These are phyloP conservation scores for Luffa aegyptiaca DNA, from an alignment of 306 rosid species.

Conservation along the genomic window DNA sequence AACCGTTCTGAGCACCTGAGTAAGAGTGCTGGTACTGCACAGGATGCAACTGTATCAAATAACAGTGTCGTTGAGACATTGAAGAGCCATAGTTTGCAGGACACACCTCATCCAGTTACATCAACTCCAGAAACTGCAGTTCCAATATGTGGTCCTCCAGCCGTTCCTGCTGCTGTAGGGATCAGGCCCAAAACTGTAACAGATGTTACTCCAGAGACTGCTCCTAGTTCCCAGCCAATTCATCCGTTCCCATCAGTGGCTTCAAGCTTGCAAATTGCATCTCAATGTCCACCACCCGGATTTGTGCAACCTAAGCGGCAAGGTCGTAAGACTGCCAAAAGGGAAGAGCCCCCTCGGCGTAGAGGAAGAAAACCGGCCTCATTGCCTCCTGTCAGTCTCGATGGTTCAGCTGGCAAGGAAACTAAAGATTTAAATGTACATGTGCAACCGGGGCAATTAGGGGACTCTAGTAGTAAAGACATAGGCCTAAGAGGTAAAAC, in stretches of 20 bases:
- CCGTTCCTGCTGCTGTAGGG: conserved; percentile 25
- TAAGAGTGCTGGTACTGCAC: conserved; percentile 17
- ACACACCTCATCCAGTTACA: conserved; percentile 21
- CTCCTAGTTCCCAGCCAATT: conserved; percentile 25
- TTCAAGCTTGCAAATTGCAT: conserved; percentile 29
- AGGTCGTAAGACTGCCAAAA: conserved; percentile 66
- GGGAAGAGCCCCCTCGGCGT: conserved; percentile 69
- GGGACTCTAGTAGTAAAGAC: conserved; percentile 36
- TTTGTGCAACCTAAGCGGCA: conserved; percentile 46
- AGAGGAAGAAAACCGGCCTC: conserved; percentile 60
- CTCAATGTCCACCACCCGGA: conserved; percentile 41
- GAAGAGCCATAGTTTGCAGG: conserved; percentile 26
- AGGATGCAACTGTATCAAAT: conserved; percentile 18
- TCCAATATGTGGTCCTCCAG: conserved; percentile 26
- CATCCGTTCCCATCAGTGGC: conserved; percentile 23
- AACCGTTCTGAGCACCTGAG: conserved; percentile 21
- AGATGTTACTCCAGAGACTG: conserved; percentile 28
- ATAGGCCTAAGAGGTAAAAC: conserved; percentile 24
- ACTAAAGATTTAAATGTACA: conserved; percentile 44
- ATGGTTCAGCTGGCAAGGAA: conserved; percentile 21
- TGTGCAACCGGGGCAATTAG: conserved; percentile 30
- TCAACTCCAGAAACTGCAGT: conserved; percentile 25
- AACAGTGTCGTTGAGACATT: conserved; percentile 21
- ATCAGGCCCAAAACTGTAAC: conserved; percentile 16
- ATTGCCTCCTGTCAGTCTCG: conserved; percentile 24